These are phyloP conservation scores for Berberis vulgaris DNA, from an alignment of 164 flowering plant genomes.

Conservation along the genomic window DNA sequence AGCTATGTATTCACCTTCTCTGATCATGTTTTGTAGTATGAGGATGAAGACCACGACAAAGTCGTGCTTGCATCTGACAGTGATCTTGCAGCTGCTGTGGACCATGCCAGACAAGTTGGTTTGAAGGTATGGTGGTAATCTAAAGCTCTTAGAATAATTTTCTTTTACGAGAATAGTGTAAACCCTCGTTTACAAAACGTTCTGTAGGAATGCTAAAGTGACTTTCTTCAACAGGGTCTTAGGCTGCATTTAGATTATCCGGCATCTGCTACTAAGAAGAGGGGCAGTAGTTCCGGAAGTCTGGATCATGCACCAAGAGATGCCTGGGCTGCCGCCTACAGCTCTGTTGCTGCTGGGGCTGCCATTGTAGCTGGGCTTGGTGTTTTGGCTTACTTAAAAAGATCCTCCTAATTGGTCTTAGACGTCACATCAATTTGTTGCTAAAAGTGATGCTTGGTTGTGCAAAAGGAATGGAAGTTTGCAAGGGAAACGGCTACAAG, in stretches of 20 bases:
- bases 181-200: no score
- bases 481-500: constrained; percentile 1
- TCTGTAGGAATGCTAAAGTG: no score
- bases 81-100: constrained; percentile 88
- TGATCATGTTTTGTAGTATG: constrained; percentile 50
- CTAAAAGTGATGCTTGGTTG: neutral
- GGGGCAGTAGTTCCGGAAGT: constrained; percentile 17
- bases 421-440: neutral
- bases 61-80: constrained; percentile 77
- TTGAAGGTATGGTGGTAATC: constrained; percentile 60
- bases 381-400: constrained; percentile 45
- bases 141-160: no score
- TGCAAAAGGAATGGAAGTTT: neutral
- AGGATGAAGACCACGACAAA: constrained; percentile 94
- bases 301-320: constrained; percentile 50
- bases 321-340: constrained; percentile 54
- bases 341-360: constrained; percentile 52
- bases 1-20: constrained; percentile 1
- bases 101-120: constrained; percentile 83
- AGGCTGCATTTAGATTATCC: constrained; percentile 76
- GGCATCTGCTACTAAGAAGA: constrained; percentile 26
- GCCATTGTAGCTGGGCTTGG: constrained; percentile 53
- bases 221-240: constrained; percentile 49
- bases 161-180: no score
- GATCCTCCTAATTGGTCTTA: constrained; percentile 16